Percentiles rank a stretch among this genome's conserved stretches.
These are phyloP conservation scores for Solanum okadae DNA, from an alignment of 257 asterid species.

Conservation along the genomic window DNA sequence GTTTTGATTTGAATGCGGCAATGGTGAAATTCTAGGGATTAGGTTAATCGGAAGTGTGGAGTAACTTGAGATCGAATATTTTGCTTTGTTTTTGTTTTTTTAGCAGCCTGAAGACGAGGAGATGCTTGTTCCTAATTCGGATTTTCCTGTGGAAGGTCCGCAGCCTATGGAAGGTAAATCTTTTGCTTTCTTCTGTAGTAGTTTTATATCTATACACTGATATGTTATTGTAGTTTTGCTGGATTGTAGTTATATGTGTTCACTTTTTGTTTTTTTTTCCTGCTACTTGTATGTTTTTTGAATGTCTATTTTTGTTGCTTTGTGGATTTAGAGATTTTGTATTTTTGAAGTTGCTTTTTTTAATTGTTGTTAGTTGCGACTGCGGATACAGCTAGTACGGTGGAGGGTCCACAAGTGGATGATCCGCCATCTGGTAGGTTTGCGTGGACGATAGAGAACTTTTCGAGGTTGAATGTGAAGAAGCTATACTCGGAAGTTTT, in stretches of 20 bases:
- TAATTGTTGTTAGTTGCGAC: not conserved
- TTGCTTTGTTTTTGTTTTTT: not conserved
- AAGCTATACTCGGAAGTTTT: constrained; percentile 43
- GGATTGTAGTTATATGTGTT: not conserved
- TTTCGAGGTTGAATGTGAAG: constrained; percentile 29
- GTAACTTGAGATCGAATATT: not conserved
- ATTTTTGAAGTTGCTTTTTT: not conserved
- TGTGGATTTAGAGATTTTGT: not conserved
- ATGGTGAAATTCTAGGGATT: not conserved
- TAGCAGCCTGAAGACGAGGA: not conserved
- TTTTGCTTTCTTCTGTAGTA: not conserved
- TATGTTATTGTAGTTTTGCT: not conserved
- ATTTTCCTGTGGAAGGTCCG: not conserved
- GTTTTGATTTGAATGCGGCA: not conserved
- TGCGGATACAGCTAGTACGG: not conserved
- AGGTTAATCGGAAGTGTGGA: not conserved
- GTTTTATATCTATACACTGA: not conserved
- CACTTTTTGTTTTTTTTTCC: not conserved
- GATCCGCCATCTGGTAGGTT: constrained; percentile 8
- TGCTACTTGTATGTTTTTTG: not conserved
- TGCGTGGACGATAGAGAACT: constrained; percentile 41
- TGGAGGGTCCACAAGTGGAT: constrained; percentile 1
- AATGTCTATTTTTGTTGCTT: not conserved
- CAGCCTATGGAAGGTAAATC: not conserved
- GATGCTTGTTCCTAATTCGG: constrained; percentile 2